Evolutionary conservation across 2,329 filamentous ascomycete genomes (phyloP).

Genomic region (Cladobotryum mycophilum): DNA sequence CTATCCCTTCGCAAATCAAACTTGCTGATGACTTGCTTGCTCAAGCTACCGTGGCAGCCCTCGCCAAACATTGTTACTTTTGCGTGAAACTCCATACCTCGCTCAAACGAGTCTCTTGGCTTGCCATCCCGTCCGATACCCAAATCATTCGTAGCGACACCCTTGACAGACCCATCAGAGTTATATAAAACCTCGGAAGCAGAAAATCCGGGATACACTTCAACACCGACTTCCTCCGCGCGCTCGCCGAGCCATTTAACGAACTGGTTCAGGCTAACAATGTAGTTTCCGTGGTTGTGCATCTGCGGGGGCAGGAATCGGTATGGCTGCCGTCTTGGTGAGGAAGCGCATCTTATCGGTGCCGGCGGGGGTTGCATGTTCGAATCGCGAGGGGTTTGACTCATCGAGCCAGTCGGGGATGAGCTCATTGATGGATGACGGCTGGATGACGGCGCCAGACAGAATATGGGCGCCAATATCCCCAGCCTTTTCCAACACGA

Average conservation of each 20-base stretch:
- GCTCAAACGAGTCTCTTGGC: slow-evolving; percentile 85
- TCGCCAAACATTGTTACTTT: slow-evolving; percentile 86
- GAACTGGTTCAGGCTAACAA: slow-evolving; percentile 90
- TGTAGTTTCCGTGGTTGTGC: slow-evolving; percentile 97
- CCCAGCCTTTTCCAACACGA: slow-evolving; percentile 90
- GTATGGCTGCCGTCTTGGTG: slow-evolving; percentile 71
- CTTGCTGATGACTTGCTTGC: slow-evolving; percentile 91
- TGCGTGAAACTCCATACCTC: slow-evolving; percentile 98
- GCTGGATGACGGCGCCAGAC: slow-evolving; percentile 92
- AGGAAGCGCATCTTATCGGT: slow-evolving; percentile 90
- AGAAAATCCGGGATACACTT: slow-evolving; percentile 93
- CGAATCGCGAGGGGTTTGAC: slow-evolving; percentile 81
- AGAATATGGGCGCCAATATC: slow-evolving; percentile 93
- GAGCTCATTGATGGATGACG: slow-evolving; percentile 79
- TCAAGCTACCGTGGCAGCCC: slow-evolving; percentile 91
- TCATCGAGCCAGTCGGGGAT: slow-evolving; percentile 90
- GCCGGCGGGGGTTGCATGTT: slow-evolving; percentile 76
- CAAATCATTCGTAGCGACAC: slow-evolving; percentile 92
- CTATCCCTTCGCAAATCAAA: slow-evolving; percentile 85
- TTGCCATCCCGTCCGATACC: slow-evolving; percentile 76
- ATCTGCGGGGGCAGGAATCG: slow-evolving; percentile 86
- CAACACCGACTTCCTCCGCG: slow-evolving; percentile 93
- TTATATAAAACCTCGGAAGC: slow-evolving; percentile 88
- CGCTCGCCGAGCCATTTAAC: slow-evolving; percentile 93
- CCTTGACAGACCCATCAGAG: slow-evolving; percentile 79